phyloP scores from a whole-genome alignment of 2,329 filamentous ascomycete genomes.

The Xylaria sp. region DNA sequence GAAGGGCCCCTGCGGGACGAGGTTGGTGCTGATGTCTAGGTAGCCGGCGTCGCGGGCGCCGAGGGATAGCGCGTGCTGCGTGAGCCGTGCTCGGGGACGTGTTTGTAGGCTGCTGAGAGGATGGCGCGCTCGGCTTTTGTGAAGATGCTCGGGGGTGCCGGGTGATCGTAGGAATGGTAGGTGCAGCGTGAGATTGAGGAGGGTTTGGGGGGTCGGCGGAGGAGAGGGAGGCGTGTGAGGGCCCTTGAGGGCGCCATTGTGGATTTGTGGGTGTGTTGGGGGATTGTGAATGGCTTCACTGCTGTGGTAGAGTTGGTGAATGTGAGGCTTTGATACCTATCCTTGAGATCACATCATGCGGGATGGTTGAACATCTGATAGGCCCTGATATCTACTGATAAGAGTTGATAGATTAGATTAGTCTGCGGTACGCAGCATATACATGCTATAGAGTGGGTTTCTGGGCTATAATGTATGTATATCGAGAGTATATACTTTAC shows the following conservation, averaged over 20 bases:
- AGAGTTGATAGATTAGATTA: too few relatives aligned
- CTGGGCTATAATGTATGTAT: too few relatives aligned
- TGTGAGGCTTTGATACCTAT: too few relatives aligned
- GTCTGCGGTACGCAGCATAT: too few relatives aligned
- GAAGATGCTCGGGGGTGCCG: constrained; percentile 65
- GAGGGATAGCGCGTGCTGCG: constrained; percentile 70
- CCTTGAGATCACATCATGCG: neutral
- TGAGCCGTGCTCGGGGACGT: constrained; percentile 84
- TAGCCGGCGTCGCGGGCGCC: constrained; percentile 87
- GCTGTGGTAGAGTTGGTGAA: neutral
- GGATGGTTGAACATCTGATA: too few relatives aligned
- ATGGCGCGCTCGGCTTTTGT: constrained; percentile 73
- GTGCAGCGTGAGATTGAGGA: too few relatives aligned
- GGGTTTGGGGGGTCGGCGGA: constrained; percentile 20
- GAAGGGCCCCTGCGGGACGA: constrained; percentile 81
- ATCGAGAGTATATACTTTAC: too few relatives aligned
- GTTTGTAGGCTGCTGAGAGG: constrained; percentile 77
- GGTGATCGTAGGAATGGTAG: constrained; percentile 80
- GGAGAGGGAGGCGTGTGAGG: constrained; percentile 26
- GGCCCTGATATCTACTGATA: too few relatives aligned
- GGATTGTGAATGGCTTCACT: neutral
- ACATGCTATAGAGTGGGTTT: too few relatives aligned
- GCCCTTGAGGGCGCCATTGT: constrained; percentile 40
- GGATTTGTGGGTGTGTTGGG: neutral
- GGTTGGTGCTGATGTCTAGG: constrained; percentile 81